Base-by-base conservation (phyloP, 352 stramenopile species). In the Phytophthora tubulina region DNA sequence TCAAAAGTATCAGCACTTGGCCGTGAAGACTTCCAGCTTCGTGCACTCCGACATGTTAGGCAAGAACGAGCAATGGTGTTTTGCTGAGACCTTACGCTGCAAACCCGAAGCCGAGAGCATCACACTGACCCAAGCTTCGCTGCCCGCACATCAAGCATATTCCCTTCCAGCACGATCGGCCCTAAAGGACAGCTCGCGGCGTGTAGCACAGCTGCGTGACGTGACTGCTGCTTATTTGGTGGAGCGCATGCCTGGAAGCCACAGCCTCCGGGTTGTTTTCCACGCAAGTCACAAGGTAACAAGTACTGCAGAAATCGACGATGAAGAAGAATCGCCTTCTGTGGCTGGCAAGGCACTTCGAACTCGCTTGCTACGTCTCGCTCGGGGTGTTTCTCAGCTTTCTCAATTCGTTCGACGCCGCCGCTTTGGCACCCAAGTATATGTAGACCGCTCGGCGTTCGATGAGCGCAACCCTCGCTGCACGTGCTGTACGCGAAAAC, bases 11-110 rank as follows among this genome's bases (percentile, higher is more conserved):
- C 67, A 68, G 35, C 73, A 77, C 31, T 27, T 76, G 11, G 36
- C 67, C 0, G 66, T 81, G 15, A 84, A 84, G 41, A 76, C 73
- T 0, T 63, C 59, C 9, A 80, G 51, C 49, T 84, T 84, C 41
- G 77, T 84, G 8, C 73, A 70, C 50, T 76, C 73, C 6, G 54
- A 72, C 2, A n/a, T 81, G 9, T 50, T 81, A 11, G 67, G 66
- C 2, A 80, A 78, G 64, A 81, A 84, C 58, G 77, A 84, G 35
- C 77, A 84, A 33, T 83, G 76, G 76, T 83, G 72, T 48, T 80
- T 77, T 53, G 72, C 63, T 5, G 76, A 83, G 60, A 69, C 61
- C 15, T 69, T 83, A 14, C 67, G 67, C 1, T 53, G 55, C 21
- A 53, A 68, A 13, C 33, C 71, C 1, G 44, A 68, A 21, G 44